A percentile compares a stretch with the other conserved stretches of the same genome.
phyloP scores from a whole-genome alignment of 257 asterid genomes.

The Salvia splendens region DNA sequence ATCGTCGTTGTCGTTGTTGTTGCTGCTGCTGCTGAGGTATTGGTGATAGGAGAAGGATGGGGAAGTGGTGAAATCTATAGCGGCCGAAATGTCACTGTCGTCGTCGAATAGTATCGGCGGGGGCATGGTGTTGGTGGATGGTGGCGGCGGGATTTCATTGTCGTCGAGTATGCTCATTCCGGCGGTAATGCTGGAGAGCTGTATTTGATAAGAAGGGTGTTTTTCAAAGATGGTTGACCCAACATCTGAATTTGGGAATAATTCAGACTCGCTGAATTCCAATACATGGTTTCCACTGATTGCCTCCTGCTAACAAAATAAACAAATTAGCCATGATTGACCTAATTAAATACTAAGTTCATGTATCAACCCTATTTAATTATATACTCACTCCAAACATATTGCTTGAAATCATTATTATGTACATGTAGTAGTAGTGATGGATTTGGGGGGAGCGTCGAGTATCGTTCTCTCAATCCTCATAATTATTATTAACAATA shows the following conservation, averaged over 20 bases:
- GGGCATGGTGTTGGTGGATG: slow-evolving; percentile 29
- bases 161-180: slow-evolving; percentile 36
- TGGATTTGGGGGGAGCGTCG: too few relatives aligned
- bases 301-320: slow-evolving; percentile 49
- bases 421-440: too few relatives aligned
- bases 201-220: slow-evolving; percentile 46
- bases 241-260: slow-evolving; percentile 63
- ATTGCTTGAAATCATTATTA: too few relatives aligned
- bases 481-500: too few relatives aligned
- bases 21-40: not conserved
- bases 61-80: slow-evolving; percentile 63
- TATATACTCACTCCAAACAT: too few relatives aligned
- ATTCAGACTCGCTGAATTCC: slow-evolving; percentile 64
- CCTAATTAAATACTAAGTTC: too few relatives aligned
- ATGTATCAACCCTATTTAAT: too few relatives aligned
- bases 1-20: slow-evolving; percentile 24
- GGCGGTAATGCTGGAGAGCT: slow-evolving; percentile 28
- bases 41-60: slow-evolving; percentile 39
- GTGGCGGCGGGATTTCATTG: slow-evolving; percentile 21
- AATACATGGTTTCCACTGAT: slow-evolving; percentile 57
- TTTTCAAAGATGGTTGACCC: slow-evolving; percentile 67
- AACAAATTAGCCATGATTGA: not conserved
- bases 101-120: slow-evolving; percentile 42
- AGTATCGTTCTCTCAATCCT: too few relatives aligned
- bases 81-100: slow-evolving; percentile 68